Evolutionary conservation across 208 protist genomes (phyloP).

Genomic region (Crithidia brevicula): DNA sequence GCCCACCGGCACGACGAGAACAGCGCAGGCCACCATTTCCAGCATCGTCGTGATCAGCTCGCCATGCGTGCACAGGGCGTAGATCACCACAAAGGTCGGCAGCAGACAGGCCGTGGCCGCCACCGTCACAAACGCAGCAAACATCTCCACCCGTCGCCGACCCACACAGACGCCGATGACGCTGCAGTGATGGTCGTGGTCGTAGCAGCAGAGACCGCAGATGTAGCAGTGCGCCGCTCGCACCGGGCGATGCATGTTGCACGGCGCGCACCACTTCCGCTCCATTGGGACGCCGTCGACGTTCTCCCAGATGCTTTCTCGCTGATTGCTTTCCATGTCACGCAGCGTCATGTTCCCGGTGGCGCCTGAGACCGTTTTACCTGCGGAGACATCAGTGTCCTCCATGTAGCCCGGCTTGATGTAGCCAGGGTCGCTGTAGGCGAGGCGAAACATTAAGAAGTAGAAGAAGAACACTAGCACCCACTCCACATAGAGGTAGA

Average conservation of each 20-base stretch:
- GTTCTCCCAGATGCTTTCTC: constrained; percentile 74
- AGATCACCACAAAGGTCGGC: constrained; percentile 35
- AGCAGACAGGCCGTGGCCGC: constrained; percentile 28
- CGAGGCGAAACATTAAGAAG: constrained; percentile 42
- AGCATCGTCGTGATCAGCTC: constrained; percentile 26
- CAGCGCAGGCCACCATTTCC: constrained; percentile 13
- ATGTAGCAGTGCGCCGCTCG: constrained; percentile 92
- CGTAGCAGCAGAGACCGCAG: constrained; percentile 84
- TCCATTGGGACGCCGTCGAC: constrained; percentile 79
- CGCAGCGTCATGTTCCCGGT: constrained; percentile 54
- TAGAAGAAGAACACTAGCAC: constrained; percentile 56
- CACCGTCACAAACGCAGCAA: constrained; percentile 61
- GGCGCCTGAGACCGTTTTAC: neutral
- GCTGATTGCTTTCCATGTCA: constrained; percentile 68
- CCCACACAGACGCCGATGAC: constrained; percentile 88
- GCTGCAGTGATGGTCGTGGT: constrained; percentile 92
- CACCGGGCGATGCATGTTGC: constrained; percentile 80
- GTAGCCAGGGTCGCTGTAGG: constrained; percentile 85
- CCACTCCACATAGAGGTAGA: constrained; percentile 31
- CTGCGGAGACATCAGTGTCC: neutral
- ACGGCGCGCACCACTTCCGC: constrained; percentile 92
- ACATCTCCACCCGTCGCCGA: constrained; percentile 62
- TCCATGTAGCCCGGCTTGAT: constrained; percentile 75
- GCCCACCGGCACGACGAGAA: constrained; percentile 18
- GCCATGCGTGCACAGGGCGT: constrained; percentile 32